These are phyloP conservation scores for Millerozyma acaciae DNA, from an alignment of 805 yeast genomes.

Conservation along the genomic window DNA sequence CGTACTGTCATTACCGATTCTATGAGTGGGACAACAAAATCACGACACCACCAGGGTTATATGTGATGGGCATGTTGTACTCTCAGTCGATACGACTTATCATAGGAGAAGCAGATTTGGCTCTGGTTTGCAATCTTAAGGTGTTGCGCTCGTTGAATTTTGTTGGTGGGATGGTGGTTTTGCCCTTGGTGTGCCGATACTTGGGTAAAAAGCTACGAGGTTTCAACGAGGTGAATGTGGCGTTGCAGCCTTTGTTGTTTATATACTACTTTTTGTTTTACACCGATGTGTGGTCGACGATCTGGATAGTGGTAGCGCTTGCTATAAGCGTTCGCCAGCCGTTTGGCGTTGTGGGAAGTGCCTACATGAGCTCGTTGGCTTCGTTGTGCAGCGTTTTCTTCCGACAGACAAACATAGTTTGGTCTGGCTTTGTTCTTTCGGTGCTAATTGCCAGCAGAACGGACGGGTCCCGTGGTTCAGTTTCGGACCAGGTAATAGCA, in stretches of 20 bases:
- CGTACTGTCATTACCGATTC: conserved; percentile 60
- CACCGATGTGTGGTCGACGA: conserved; percentile 91
- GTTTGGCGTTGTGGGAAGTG: conserved; percentile 15
- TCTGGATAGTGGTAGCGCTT: conserved; percentile 51
- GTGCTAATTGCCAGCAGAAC: conserved; percentile 48
- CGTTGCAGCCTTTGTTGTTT: conserved; percentile 64
- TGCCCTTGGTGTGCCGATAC: conserved; percentile 43
- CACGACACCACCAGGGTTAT: conserved; percentile 96
- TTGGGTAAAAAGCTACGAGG: not conserved
- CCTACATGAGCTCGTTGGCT: conserved; percentile 45
- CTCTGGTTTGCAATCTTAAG: conserved; percentile 15
- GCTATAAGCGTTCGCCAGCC: conserved; percentile 38
- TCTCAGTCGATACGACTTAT: conserved; percentile 24
- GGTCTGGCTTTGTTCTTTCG: conserved; percentile 66
- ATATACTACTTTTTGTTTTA: conserved; percentile 77
- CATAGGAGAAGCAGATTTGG: conserved; percentile 1
- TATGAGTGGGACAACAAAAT: conserved; percentile 80
- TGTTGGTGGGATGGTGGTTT: conserved; percentile 54
- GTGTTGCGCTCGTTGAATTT: conserved; percentile 50
- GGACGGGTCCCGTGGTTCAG: conserved; percentile 17
- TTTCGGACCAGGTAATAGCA: conserved; percentile 1
- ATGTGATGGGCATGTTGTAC: conserved; percentile 44
- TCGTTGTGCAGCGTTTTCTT: conserved; percentile 66
- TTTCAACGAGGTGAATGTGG: conserved; percentile 24
- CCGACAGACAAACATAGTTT: conserved; percentile 88